These are phyloP conservation scores for Artomyces pyxidatus DNA, from an alignment of 768 basidiomycete species.

Conservation along the genomic window DNA sequence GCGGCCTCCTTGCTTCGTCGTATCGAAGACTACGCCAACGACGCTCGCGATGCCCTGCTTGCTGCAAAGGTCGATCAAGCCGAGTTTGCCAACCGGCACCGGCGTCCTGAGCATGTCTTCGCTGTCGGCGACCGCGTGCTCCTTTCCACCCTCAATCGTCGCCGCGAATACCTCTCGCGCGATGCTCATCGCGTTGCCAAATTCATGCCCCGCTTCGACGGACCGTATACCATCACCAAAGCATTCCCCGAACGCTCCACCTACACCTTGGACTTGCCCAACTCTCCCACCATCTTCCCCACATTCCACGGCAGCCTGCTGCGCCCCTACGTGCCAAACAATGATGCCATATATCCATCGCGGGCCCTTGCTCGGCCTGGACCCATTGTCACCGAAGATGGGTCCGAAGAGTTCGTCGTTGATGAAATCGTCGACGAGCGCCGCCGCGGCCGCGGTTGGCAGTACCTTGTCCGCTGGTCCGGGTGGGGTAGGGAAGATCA, in stretches of 20 bases:
- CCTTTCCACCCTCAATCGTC: conserved; percentile 25
- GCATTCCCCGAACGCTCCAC: conserved; percentile 9
- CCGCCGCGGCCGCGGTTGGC: background rate
- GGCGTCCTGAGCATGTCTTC: conserved; percentile 18
- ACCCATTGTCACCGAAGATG: no score
- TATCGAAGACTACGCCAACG: conserved; percentile 12
- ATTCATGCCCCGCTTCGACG: conserved; percentile 32
- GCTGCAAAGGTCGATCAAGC: conserved; percentile 23
- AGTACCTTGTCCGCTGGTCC: background rate
- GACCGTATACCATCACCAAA: conserved; percentile 18
- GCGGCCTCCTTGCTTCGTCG: background rate
- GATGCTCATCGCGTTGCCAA: conserved; percentile 29
- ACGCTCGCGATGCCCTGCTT: conserved; percentile 28
- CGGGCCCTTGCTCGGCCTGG: background rate
- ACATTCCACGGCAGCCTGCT: background rate
- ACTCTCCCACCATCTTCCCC: background rate
- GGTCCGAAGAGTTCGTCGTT: background rate
- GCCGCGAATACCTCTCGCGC: conserved; percentile 19
- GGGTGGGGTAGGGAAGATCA: background rate
- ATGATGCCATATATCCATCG: background rate
- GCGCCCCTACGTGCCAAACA: background rate
- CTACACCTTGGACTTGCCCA: conserved; percentile 11
- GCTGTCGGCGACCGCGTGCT: conserved; percentile 27
- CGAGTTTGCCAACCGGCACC: conserved; percentile 20
- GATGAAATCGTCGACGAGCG: background rate